A percentile compares a stretch with the other conserved stretches of the same genome.
Evolutionary conservation across 1,139 yeast genomes (phyloP).

Genomic region (Pneumocystis canis): DNA sequence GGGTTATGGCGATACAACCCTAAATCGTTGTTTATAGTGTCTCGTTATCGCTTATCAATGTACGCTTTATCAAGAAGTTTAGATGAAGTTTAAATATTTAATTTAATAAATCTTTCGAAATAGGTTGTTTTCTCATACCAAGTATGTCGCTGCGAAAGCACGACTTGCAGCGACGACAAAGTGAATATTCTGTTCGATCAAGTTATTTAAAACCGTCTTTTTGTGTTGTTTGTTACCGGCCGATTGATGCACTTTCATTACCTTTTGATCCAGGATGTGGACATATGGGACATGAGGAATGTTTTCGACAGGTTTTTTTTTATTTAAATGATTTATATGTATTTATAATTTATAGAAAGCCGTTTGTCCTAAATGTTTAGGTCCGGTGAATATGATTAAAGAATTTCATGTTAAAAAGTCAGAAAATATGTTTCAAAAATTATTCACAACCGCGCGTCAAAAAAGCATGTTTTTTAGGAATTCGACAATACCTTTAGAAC

Average conservation of each 20-base stretch:
- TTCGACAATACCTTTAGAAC: neutral
- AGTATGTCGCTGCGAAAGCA: conserved; percentile 1
- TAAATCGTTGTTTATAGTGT: too few species aligned
- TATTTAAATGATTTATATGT: neutral
- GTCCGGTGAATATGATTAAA: neutral
- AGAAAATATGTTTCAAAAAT: neutral
- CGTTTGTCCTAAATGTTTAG: neutral
- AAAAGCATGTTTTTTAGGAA: neutral
- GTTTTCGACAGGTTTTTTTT: neutral
- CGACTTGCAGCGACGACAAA: neutral
- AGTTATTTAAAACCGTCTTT: neutral
- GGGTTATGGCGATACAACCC: too few species aligned
- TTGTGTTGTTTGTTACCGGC: neutral
- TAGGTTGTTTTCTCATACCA: neutral
- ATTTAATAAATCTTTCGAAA: neutral
- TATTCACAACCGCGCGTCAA: neutral
- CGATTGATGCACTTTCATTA: neutral
- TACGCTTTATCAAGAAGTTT: too few species aligned
- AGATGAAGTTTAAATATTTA: neutral
- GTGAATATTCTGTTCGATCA: neutral
- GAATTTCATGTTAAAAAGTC: neutral
- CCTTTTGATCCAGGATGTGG: neutral
- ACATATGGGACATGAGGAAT: neutral
- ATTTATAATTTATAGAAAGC: neutral
- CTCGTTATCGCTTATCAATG: neutral